Conservation (phyloP, 129 eudicot species). For the Pittosporum tobira region DNA sequence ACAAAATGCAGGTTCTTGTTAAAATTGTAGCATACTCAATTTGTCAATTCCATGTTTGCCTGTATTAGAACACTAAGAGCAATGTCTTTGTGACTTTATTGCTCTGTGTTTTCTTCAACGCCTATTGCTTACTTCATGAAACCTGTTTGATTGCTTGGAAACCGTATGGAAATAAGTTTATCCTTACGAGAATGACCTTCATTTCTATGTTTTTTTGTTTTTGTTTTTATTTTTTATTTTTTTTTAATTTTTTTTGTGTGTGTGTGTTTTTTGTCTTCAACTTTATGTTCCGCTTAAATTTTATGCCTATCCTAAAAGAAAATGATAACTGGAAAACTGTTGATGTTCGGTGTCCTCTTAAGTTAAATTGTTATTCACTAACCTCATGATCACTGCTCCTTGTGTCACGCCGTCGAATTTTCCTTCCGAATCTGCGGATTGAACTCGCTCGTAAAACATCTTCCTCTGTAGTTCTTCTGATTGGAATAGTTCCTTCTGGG, state of each 20-base stretch:
- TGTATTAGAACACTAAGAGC: neutral
- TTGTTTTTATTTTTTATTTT: no score
- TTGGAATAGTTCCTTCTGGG: slow-evolving; percentile 83
- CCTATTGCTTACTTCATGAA: neutral
- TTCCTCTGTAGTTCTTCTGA: slow-evolving; percentile 74
- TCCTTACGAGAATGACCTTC: no score
- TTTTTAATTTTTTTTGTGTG: no score
- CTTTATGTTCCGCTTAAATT: neutral
- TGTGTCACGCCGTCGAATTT: slow-evolving; percentile 56
- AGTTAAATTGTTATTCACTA: slow-evolving; percentile 3
- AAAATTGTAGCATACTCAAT: neutral
- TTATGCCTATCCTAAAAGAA: no score
- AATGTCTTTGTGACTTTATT: neutral
- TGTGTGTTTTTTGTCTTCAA: no score
- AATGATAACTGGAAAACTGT: no score
- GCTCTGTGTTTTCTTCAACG: no score
- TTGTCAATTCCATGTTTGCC: neutral
- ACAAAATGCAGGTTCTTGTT: neutral
- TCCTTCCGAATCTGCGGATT: slow-evolving; percentile 61
- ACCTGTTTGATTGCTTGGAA: slow-evolving; percentile 3
- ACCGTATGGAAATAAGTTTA: neutral
- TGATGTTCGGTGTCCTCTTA: neutral
- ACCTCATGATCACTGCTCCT: slow-evolving; percentile 82
- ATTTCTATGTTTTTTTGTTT: no score
- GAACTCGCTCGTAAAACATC: slow-evolving; percentile 65